phyloP scores from a whole-genome alignment of 1,284 basidiomycete species.

The Austroboletus olivaceoglutinosus region DNA sequence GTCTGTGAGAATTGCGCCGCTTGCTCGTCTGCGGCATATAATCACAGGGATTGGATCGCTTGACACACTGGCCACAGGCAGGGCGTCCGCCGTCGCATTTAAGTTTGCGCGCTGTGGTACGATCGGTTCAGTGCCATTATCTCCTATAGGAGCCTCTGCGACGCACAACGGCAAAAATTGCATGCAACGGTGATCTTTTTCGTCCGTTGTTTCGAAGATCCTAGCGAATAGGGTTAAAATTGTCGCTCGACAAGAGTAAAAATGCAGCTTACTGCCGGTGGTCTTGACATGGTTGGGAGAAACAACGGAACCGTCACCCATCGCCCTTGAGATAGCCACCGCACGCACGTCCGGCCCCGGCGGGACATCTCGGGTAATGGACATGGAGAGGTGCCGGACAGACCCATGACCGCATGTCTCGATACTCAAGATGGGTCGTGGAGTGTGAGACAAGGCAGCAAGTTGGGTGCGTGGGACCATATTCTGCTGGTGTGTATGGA shows the following conservation, averaged over 20 bases:
- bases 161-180: slow-evolving; percentile 82
- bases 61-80: slow-evolving; percentile 73
- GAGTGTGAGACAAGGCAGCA: slow-evolving; percentile 45
- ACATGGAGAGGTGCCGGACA: slow-evolving; percentile 48
- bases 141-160: slow-evolving; percentile 11
- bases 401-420: slow-evolving; percentile 53
- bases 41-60: slow-evolving; percentile 71
- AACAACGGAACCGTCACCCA: slow-evolving; percentile 34
- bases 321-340: slow-evolving; percentile 39
- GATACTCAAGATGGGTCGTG: slow-evolving; percentile 67
- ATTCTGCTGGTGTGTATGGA: slow-evolving; percentile 43
- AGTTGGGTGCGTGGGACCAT: slow-evolving; percentile 38
- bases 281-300: slow-evolving; percentile 29
- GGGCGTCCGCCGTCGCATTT: slow-evolving; percentile 81
- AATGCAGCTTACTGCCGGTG: slow-evolving; percentile 30
- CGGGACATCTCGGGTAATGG: slow-evolving; percentile 46
- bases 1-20: slow-evolving; percentile 58
- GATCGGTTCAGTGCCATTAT: slow-evolving; percentile 21
- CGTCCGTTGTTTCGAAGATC: slow-evolving; percentile 53
- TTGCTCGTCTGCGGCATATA: slow-evolving; percentile 70
- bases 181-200: slow-evolving; percentile 84
- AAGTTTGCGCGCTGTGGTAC: slow-evolving; percentile 65
- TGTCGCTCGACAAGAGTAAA: slow-evolving; percentile 3
- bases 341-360: slow-evolving; percentile 43
- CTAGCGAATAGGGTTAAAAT: slow-evolving; percentile 15